Conservation (phyloP, 345 rosid genomes). For the Sonneratia caseolaris region DNA sequence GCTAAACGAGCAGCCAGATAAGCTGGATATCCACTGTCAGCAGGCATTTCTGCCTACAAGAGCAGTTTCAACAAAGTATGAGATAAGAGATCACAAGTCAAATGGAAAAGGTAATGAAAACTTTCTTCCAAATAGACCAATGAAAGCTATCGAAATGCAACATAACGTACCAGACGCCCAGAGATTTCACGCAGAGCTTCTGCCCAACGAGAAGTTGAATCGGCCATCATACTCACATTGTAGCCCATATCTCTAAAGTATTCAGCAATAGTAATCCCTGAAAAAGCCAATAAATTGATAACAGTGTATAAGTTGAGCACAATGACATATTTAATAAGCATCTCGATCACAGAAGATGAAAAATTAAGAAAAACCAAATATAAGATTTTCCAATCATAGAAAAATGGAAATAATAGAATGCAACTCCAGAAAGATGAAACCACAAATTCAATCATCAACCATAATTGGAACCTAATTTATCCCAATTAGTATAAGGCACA, state of each 20-base stretch:
- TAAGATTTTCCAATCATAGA: background rate
- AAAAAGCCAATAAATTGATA: constrained; percentile 6
- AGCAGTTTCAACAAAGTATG: constrained; percentile 7
- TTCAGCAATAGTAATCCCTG: constrained; percentile 99
- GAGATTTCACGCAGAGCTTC: constrained; percentile 99
- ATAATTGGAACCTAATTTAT: background rate
- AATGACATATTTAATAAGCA: background rate
- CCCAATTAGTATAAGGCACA: background rate
- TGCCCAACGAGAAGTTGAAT: constrained; percentile 99
- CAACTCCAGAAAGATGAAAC: background rate
- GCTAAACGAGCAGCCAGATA: constrained; percentile 98
- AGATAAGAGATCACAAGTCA: constrained; percentile 9
- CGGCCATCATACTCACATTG: constrained; percentile 99
- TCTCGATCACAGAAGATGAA: background rate
- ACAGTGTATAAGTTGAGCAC: background rate
- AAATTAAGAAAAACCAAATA: background rate
- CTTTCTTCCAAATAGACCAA: background rate
- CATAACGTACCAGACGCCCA: constrained; percentile 74
- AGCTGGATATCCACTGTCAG: constrained; percentile 99
- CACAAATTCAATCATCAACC: background rate
- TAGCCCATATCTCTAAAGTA: constrained; percentile 98
- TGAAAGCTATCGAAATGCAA: background rate
- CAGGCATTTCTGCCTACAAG: constrained; percentile 98
- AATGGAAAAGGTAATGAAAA: background rate
- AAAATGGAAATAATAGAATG: background rate